Evolutionary conservation across 495 filamentous ascomycete species (phyloP), one percentile per base, ranked within the genome.

Genomic region (Lasiosphaeria hispida): DNA sequence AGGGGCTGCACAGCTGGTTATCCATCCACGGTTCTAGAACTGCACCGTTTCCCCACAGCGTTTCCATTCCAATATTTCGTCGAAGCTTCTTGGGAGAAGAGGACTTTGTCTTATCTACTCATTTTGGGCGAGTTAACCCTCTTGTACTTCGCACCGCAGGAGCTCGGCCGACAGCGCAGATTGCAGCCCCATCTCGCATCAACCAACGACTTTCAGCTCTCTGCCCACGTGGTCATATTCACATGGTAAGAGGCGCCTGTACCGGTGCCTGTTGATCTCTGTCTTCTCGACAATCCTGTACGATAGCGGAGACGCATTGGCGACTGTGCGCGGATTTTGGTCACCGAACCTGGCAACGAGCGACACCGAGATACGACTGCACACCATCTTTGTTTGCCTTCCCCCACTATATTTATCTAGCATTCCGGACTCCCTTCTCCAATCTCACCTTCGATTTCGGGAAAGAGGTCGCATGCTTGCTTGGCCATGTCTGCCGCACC

Each of bases 401-500:
- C 43, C 18, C 43, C 18, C 23, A 30, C 23, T 5, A 30, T 30
- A 30, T 30, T 30, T 30, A 30, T 30, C 23, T 30, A 30, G 15
- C 39, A 11, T 41, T 39, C 10, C 35, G 34, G 17, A 57, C 54
- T 41, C n/a, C 10, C 18, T 45, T 2, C 30, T 9, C 13, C 43
- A 45, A 23, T 23, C 17, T 7, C 13, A 14, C 1, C 9, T 10
- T 23, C 30, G 17, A 15, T 18, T 13, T 48, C 53, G 33, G 53
- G 41, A 55, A 55, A 23, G 30, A 17, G 19, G 10, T 10, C 34
- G 53, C 15, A 38, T 36, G 30, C 41, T 47, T 19, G 33, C 48
- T 7, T 50, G 34, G 18, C 23, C 38, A 70, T 68, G 65, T 68
- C 67, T 34, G 56, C 65, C 7, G 23, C 23, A 5, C 65, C 65